These are phyloP conservation scores for Actinomortierella ambigua DNA, from an alignment of 371 early-diverging fungal genomes.

Conservation along the genomic window DNA sequence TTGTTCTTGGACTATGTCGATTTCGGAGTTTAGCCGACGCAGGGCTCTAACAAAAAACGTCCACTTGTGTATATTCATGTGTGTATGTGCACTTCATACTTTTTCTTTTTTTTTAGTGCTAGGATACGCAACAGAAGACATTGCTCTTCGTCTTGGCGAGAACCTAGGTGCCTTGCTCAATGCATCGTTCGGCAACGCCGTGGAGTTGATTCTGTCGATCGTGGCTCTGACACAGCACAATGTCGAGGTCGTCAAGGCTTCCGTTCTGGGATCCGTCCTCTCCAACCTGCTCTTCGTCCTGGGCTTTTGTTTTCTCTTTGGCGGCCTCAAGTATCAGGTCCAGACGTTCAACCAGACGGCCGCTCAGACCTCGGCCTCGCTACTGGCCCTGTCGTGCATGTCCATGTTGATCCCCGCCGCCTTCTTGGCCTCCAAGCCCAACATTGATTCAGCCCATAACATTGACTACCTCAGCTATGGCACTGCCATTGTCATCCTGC, in stretches of 20 bases:
- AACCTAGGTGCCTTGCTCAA: conserved; percentile 91
- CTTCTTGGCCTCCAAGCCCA: conserved; percentile 58
- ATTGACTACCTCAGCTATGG: conserved; percentile 69
- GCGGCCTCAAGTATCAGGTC: conserved; percentile 69
- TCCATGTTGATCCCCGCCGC: conserved; percentile 83
- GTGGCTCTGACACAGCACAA: conserved; percentile 78
- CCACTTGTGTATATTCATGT: no score
- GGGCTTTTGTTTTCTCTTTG: conserved; percentile 82
- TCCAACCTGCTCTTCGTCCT: conserved; percentile 80
- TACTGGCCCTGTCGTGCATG: conserved; percentile 76
- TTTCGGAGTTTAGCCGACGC: no score
- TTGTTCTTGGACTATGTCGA: no score
- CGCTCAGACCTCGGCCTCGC: conserved; percentile 80
- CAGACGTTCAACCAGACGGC: conserved; percentile 81
- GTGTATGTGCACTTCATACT: not conserved
- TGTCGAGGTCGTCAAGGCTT: conserved; percentile 83
- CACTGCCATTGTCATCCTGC: conserved; percentile 73
- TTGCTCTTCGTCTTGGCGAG: conserved; percentile 56
- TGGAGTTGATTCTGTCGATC: conserved; percentile 82
- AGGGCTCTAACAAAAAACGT: not conserved
- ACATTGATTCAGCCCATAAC: conserved; percentile 45
- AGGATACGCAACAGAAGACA: conserved; percentile 63
- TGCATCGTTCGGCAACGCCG: conserved; percentile 86
- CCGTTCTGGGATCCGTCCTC: conserved; percentile 87
- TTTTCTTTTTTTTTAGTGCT: conserved; percentile 45